Evolutionary conservation across 192 early-diverging fungal genomes (phyloP).

Genomic region (Jimgerdemannia lactiflua): DNA sequence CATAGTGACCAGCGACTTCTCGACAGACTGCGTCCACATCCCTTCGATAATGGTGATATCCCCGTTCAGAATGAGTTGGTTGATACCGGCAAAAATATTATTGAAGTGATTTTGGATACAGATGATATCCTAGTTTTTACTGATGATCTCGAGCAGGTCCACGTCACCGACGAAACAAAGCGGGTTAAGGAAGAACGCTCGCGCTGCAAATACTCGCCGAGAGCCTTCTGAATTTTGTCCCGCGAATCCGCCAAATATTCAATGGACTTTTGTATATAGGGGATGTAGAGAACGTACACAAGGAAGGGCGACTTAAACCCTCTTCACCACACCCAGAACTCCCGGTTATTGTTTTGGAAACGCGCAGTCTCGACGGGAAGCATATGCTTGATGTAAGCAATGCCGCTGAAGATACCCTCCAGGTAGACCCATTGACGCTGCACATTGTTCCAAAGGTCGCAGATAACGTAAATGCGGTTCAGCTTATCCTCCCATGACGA

Average conservation of each 20-base stretch:
- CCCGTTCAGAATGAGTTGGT: slow-evolving; percentile 79
- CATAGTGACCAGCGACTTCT: slow-evolving; percentile 61
- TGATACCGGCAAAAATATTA: slow-evolving; percentile 99
- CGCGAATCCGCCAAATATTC: slow-evolving; percentile 92
- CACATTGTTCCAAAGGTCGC: slow-evolving; percentile 99
- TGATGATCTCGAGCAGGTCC: slow-evolving; percentile 99
- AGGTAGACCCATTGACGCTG: slow-evolving; percentile 99
- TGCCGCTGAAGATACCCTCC: slow-evolving; percentile 97
- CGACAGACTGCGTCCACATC: slow-evolving; percentile 89
- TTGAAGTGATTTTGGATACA: slow-evolving; percentile 99
- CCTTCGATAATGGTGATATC: slow-evolving; percentile 73
- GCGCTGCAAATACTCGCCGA: slow-evolving; percentile 98
- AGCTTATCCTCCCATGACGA: slow-evolving; percentile 94
- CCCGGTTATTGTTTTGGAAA: slow-evolving; percentile 96
- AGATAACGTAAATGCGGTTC: slow-evolving; percentile 91
- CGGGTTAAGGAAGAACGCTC: slow-evolving; percentile 97
- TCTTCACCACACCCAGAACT: slow-evolving; percentile 98
- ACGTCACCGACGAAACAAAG: slow-evolving; percentile 99
- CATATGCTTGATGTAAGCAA: slow-evolving; percentile 95
- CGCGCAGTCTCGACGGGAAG: slow-evolving; percentile 94
- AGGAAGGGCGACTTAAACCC: slow-evolving; percentile 98
- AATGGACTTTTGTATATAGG: slow-evolving; percentile 93
- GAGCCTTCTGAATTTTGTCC: slow-evolving; percentile 95
- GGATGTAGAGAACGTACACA: slow-evolving; percentile 89
- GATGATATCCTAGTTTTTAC: slow-evolving; percentile 93